Base-by-base conservation (phyloP, 257 asterid species). In the Solanum dulcamara region DNA sequence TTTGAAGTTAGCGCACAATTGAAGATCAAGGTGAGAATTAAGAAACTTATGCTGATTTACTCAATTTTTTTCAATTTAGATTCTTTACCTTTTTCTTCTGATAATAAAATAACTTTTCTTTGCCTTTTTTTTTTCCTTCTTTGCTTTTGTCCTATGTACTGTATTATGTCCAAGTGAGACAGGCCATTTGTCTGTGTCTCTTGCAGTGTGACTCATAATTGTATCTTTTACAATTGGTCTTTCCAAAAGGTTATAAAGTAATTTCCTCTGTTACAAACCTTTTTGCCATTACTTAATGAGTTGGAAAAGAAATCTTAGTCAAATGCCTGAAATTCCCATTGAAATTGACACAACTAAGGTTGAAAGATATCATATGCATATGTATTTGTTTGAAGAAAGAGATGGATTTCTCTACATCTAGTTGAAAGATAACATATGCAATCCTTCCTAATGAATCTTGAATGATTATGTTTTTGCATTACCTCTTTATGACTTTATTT, bases 11-110 rank as follows among this genome's bases (percentile, higher is more conserved):
- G 97, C 91, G 46, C 94, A 79, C 82, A 82, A 53, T 62, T 93
- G 90, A 94, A 92, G 92, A 93, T 95, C 90, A 95, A 97, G 98
- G 99, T 95, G 87, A 90, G 92, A 80, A 71, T 83, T 77, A 74
- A 86, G 35, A 75, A 48, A 57, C 62, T 68, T 42, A 42, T 80
- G 35, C 86, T 84, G 35, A 88, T 46, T 44, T 44, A 66, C 50
- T 33, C 50, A 15, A 33, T 70, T 62, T 51, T 48, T 68, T 72
- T 15, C 68, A 84, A 44, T 46, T 22, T 37, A 32, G 32, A 50
- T 84, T 66, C 30, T 30, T 62, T 42, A 7, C 42, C 38, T 28
- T 83, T 66, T 60, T 60, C 37, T 82, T 38, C 30, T 44, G 57
- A 40, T 38, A 18, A 57, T 42, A 30, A 40, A 60, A 18, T n/a